Evolutionary conservation across 2,329 filamentous ascomycete genomes (phyloP), one percentile per base, ranked within the genome.

Genomic region (Ceratocystis cacaofunesta): DNA sequence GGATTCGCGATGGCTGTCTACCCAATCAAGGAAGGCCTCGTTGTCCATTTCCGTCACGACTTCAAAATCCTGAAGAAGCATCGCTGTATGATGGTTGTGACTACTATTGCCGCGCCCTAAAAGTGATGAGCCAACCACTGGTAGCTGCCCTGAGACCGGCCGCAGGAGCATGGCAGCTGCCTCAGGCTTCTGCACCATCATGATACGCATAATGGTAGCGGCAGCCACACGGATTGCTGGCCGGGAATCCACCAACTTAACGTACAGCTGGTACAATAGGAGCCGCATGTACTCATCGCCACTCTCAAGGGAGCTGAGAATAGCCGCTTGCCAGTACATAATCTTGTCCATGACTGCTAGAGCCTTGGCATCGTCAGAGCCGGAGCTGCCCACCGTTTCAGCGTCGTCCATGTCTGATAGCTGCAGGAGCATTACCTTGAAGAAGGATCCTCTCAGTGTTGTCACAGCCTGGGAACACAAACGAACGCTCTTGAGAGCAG

Each of bases 291-390:
- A 89, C 8, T 90, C 86, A n/a, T 89, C 84, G 57, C 96, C 90
- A 5, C 83, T 80, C 2, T 89, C 87, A 17, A 94, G 84, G 3
- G 87, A 85, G 1, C 86, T 86, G 17, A 99, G 78, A 17, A 99
- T 85, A 19, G 96, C 89, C 22, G 90, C 91, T 73, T 97, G 94
- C 94, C 94, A 99, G 74, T 96, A 97, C 0, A 90, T 85, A 70
- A 99, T 84, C 72, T 91, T 92, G 67, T 89, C 82, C 74, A 99
- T 83, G 66, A 95, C 90, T 0, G 81, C 78, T 66, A 95, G 90
- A 0, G 81, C 78, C 30, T 87, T 80, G 22, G 63, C 36, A 22
- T 62, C 61, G 30, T 62, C 61, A 30, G 61, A 50, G 15, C 61
- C 61, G n/a, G 15, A 62, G 46, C 41, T 62, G 7, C 28, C 62